A percentile compares a stretch with the other conserved stretches of the same genome.
These are phyloP conservation scores for Skeletonema potamos DNA, from an alignment of 108 stramenopile species.

Conservation along the genomic window DNA sequence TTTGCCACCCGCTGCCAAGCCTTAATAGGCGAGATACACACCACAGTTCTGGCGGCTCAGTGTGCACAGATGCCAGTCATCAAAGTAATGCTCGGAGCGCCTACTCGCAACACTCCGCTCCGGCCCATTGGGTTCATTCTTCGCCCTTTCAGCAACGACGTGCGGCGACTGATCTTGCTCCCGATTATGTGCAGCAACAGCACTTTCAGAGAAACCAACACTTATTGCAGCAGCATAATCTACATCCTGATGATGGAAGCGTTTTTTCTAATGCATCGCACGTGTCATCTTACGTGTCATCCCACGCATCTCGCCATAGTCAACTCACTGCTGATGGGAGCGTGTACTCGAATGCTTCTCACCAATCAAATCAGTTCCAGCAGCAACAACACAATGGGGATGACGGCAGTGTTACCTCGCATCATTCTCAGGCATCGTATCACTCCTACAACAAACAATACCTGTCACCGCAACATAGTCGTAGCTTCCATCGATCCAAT, in stretches of 20 bases:
- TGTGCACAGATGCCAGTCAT: slow-evolving; percentile 24
- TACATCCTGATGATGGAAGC: not conserved
- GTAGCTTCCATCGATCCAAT: not conserved
- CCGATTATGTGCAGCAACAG: not conserved
- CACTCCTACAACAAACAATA: slow-evolving; percentile 19
- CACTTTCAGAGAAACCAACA: slow-evolving; percentile 6
- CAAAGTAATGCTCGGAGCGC: slow-evolving; percentile 17
- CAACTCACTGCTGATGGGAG: not conserved
- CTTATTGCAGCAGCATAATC: slow-evolving; percentile 14
- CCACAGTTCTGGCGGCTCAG: slow-evolving; percentile 15
- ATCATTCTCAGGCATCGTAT: slow-evolving; percentile 32
- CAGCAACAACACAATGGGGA: slow-evolving; percentile 13
- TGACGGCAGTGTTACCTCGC: slow-evolving; percentile 18
- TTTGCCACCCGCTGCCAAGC: slow-evolving; percentile 52
- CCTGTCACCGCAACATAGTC: not conserved
- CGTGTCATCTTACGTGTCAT: too few relatives aligned
- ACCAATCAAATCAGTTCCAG: not conserved
- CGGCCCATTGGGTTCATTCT: slow-evolving; percentile 17
- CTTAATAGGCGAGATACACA: not conserved
- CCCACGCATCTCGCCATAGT: slow-evolving; percentile 2
- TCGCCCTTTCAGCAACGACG: slow-evolving; percentile 12
- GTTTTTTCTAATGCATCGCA: not conserved
- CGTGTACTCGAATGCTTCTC: not conserved
- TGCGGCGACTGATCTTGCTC: not conserved
- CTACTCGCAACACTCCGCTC: slow-evolving; percentile 39